These are phyloP conservation scores for Ormosia emarginata DNA, from an alignment of 306 rosid species.

Conservation along the genomic window DNA sequence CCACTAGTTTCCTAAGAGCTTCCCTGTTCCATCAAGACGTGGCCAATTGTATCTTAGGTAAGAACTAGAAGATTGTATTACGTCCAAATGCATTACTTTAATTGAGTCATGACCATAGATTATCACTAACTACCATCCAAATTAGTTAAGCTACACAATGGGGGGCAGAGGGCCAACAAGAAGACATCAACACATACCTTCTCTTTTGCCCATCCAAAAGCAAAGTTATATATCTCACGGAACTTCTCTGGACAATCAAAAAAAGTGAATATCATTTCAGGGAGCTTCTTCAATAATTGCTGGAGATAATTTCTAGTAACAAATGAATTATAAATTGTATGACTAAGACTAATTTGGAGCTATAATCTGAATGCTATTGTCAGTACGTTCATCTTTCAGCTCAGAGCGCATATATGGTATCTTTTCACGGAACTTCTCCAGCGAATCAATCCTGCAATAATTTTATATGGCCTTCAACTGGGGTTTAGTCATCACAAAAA, in stretches of 20 bases:
- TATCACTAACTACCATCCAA: background rate
- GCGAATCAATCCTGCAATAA: constrained; percentile 86
- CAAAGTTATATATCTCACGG: constrained; percentile 93
- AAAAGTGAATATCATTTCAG: constrained; percentile 28
- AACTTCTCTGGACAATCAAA: constrained; percentile 77
- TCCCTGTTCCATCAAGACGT: background rate
- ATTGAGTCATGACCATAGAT: background rate
- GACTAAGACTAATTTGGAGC: constrained; percentile 1
- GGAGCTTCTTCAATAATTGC: constrained; percentile 7
- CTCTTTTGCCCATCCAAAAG: constrained; percentile 99
- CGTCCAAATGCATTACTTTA: background rate
- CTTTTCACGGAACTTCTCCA: constrained; percentile 90
- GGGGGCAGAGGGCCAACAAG: background rate
- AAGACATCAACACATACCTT: constrained; percentile 52
- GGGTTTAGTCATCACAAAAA: background rate
- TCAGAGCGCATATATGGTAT: constrained; percentile 87
- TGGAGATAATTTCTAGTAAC: background rate
- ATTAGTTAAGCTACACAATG: background rate
- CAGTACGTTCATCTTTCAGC: constrained; percentile 93
- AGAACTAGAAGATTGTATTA: background rate
- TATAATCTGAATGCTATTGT: background rate
- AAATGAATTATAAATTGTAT: constrained; percentile 14
- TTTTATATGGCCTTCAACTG: constrained; percentile 7
- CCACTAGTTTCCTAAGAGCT: background rate
- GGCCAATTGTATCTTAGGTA: background rate